Base-by-base conservation (phyloP, 495 filamentous ascomycete genomes). In the Elaphomyces granulatus region DNA sequence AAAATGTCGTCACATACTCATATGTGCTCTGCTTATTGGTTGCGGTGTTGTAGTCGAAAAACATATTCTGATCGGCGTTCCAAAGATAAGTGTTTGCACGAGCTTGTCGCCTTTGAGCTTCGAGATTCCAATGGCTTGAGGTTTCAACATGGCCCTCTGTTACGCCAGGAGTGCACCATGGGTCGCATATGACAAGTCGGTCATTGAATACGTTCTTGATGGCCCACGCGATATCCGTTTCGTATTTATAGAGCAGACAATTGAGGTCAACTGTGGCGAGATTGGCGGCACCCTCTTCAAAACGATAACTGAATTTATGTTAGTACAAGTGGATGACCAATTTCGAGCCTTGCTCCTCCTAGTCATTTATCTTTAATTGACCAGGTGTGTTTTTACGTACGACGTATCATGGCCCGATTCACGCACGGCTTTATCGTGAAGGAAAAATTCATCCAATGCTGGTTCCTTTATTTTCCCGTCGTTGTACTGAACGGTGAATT, bases 201-300 rank as follows among this genome's bases (percentile, higher is more conserved):
- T 86, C 81, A 32, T 64, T 62, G 50, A 88, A 87, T 42, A 77
- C 58, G 32, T 60, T 73, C 32, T 76, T 75, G 47, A 88, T 86
- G 16, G 71, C 74, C 40, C 72, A 70, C 0, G 75, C 69, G 39
- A 90, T 85, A 52, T 28, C 23, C 12, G 6, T 28, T 90, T 90
- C 83, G 56, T 86, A 86, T 55, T 87, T 87, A 66, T 81, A 28
- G 23, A 28, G 23, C 6, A 84, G 60, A 26, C 79, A 77, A 53
- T 88, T 87, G 18, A 87, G 64, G 49, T 90, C 83, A 30, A 88
- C 78, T 8, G 83, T 88, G 17, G 81, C 84, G 19, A 88, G 66
- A 48, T 88, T 68, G 14, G 83, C 83, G 48, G 74, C 79, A 18
- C 82, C 67, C 20, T 74, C 72, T 51, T 87, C 83, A 3, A 90